Percentiles rank a stretch among this genome's conserved stretches.
Conservation (phyloP, 345 rosid genomes). For the Turnera subulata region DNA sequence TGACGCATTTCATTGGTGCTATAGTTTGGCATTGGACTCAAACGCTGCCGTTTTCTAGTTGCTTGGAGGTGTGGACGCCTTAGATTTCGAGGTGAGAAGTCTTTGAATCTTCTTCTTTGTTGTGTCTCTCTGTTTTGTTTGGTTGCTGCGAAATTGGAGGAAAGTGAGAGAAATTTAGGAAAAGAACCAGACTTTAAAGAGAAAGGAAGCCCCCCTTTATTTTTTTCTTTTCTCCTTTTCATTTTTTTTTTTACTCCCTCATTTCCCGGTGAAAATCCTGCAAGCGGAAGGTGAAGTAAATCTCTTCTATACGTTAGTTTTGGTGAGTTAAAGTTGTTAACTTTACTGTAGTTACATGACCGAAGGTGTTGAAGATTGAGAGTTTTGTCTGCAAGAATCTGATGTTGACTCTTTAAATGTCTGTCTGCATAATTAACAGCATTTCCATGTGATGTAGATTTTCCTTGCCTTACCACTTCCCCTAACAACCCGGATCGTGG, state of each 20-base stretch:
- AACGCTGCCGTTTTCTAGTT: neutral
- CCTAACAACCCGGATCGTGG: neutral
- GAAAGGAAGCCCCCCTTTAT: too few relatives aligned
- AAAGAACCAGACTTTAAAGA: neutral
- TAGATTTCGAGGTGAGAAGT: neutral
- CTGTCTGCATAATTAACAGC: neutral
- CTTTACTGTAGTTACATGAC: neutral
- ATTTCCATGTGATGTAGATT: constrained; percentile 4
- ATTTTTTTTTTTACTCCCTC: too few relatives aligned
- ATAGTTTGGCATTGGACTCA: neutral
- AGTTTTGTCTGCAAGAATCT: neutral
- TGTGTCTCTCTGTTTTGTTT: neutral
- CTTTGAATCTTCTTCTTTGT: neutral
- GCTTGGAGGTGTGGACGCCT: neutral
- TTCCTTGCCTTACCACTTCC: too few relatives aligned
- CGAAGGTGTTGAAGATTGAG: neutral
- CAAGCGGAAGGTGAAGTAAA: neutral
- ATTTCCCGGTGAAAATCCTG: neutral
- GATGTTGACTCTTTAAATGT: neutral
- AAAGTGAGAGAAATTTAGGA: neutral
- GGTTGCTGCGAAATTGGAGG: constrained; percentile 1
- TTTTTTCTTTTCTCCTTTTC: neutral
- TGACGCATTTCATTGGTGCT: too few relatives aligned
- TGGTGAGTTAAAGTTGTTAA: too few relatives aligned
- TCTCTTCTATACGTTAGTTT: too few relatives aligned